Base-by-base conservation (phyloP, 2,329 filamentous ascomycete genomes). In the Sclerotinia trifoliorum region DNA sequence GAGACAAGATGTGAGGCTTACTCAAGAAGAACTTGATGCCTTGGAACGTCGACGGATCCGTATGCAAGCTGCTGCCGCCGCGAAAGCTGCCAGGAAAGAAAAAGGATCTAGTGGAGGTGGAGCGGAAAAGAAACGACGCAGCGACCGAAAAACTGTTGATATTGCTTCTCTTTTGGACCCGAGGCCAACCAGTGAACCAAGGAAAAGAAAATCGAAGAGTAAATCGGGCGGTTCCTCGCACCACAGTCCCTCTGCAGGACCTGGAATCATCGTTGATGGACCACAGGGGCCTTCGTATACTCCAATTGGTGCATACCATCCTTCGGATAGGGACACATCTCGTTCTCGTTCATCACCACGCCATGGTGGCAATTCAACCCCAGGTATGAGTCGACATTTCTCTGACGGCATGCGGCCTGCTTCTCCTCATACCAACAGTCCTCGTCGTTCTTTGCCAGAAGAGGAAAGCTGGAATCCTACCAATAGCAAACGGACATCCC, bases 1-100 rank as follows among this genome's bases (percentile, higher is more conserved):
- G 71, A 90, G 89, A 78, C 83, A 85, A 56, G 91, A 96, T 68
- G 92, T 97, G 67, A 90, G 89, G 77, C 84, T 98, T 71, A 93
- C 86, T 73, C 86, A 89, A 75, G 88, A 90, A 66, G 94, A 97
- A 78, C 82, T 97, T 74, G 90, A 89, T 70, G 93, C 93, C 58
- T 83, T 96, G 73, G 90, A 94, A 77, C 86, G 88, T 71, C 83
- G 85, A 74, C 81, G 85, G 71, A 86, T 88, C 77, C 86, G 89
- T 68, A 80, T 88, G 74, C 72, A 77, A 64, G 71, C 74, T 52
- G 72, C 71, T 44, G 73, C 73, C 26, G 74, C 71, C 8, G 64
- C 69, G 17, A 75, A 73, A 62, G 67, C 64, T 44, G 66, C 70
- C 46, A 74, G 74, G 61, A 73, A 68, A 51, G 73, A 71, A 66